phyloP scores from a whole-genome alignment of 768 basidiomycete genomes.

The Neoboletus brunneissimus region DNA sequence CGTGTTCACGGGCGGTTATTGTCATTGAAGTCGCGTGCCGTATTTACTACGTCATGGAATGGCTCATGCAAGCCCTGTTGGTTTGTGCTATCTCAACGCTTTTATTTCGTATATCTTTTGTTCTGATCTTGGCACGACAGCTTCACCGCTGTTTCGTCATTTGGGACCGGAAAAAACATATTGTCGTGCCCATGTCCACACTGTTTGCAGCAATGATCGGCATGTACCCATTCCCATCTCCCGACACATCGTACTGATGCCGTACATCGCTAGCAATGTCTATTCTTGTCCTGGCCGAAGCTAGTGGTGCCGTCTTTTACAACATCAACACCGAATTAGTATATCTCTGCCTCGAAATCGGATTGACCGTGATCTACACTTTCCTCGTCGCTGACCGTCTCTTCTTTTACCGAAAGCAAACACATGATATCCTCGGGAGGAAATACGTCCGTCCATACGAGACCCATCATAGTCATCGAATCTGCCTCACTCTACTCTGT shows the following conservation, averaged over 20 bases:
- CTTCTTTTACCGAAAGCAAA: constrained; percentile 15
- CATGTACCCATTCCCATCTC: neutral
- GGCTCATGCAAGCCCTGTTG: constrained; percentile 29
- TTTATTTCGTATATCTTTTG: neutral
- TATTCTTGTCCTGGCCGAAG: constrained; percentile 11
- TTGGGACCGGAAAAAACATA: constrained; percentile 13
- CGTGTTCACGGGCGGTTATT: neutral
- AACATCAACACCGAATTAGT: constrained; percentile 20
- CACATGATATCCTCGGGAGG: constrained; percentile 13
- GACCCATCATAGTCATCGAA: constrained; percentile 35
- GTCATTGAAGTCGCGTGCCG: neutral
- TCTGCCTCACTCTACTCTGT: constrained; percentile 31
- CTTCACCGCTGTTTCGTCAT: constrained; percentile 19
- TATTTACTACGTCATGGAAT: constrained; percentile 30
- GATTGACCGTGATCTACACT: constrained; percentile 31
- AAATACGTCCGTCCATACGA: constrained; percentile 25
- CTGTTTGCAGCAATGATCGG: constrained; percentile 14
- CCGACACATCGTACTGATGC: neutral
- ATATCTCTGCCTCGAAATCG: constrained; percentile 32
- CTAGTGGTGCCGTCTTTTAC: constrained; percentile 15
- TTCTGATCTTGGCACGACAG: neutral
- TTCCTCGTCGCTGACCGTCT: constrained; percentile 32
- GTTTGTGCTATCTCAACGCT: constrained; percentile 1
- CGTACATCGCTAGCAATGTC: constrained; percentile 11
- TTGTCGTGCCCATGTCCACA: constrained; percentile 15